A percentile compares a stretch with the other conserved stretches of the same genome.
Conservation (phyloP, 768 basidiomycete genomes). For the Lentinula aciculospora region DNA sequence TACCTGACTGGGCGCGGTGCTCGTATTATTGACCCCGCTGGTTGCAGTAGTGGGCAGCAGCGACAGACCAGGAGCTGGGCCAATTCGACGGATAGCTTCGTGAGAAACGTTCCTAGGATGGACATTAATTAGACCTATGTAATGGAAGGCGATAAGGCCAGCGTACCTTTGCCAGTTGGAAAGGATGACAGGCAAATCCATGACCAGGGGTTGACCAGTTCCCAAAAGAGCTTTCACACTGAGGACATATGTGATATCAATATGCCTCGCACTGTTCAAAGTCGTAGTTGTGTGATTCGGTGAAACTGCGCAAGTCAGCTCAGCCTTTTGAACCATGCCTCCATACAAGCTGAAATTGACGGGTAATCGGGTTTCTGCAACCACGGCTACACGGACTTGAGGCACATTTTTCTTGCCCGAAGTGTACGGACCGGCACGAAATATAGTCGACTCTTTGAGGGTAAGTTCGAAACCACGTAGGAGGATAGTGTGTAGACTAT, state of each 20-base stretch:
- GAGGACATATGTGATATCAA: conserved; percentile 80
- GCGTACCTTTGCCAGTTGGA: conserved; percentile 84
- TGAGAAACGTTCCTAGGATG: conserved; percentile 56
- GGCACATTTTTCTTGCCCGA: conserved; percentile 55
- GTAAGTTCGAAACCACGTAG: conserved; percentile 82
- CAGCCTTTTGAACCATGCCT: conserved; percentile 65
- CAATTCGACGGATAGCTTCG: conserved; percentile 59
- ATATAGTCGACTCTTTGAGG: conserved; percentile 72
- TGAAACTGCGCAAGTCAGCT: conserved; percentile 66
- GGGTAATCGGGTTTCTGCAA: conserved; percentile 68
- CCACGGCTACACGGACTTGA: conserved; percentile 43
- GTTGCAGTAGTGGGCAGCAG: conserved; percentile 18
- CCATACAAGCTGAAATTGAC: conserved; percentile 72
- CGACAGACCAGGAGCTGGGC: conserved; percentile 42
- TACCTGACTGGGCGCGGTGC: conserved; percentile 1
- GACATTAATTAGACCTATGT: neutral
- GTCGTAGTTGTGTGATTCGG: conserved; percentile 75
- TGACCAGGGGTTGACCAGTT: conserved; percentile 51
- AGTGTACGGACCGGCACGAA: conserved; percentile 54
- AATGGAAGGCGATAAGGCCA: neutral
- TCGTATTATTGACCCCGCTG: neutral
- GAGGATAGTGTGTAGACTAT: conserved; percentile 59
- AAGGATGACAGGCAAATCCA: conserved; percentile 76
- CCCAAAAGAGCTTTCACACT: conserved; percentile 76
- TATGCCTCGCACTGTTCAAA: conserved; percentile 74